Evolutionary conservation across 2,329 filamentous ascomycete species (phyloP).

Genomic region (Diaporthe nobilis): DNA sequence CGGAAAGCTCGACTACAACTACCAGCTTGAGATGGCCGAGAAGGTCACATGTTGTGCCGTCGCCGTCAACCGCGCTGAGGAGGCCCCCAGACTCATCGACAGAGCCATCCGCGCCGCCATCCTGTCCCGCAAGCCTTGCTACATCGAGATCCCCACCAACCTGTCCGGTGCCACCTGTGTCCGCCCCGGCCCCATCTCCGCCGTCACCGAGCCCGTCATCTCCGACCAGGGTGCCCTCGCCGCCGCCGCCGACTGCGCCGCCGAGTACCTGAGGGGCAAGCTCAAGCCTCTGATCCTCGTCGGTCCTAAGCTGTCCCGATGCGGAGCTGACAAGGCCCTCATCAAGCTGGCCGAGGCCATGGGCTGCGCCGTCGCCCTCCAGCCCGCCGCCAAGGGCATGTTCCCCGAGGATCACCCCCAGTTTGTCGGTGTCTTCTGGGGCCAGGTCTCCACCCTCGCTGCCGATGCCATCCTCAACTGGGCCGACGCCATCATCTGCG

Average conservation of each 20-base stretch:
- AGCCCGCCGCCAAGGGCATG: slow-evolving; percentile 50
- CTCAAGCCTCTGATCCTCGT: slow-evolving; percentile 48
- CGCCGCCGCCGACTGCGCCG: slow-evolving; percentile 46
- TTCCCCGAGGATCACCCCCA: slow-evolving; percentile 48
- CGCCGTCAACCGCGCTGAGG: slow-evolving; percentile 46
- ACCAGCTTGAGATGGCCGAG: slow-evolving; percentile 51
- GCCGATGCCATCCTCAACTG: slow-evolving; percentile 48
- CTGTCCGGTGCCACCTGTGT: slow-evolving; percentile 47
- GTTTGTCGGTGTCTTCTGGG: slow-evolving; percentile 49
- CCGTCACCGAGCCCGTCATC: slow-evolving; percentile 45
- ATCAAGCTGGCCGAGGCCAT: slow-evolving; percentile 47
- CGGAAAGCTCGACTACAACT: slow-evolving; percentile 47
- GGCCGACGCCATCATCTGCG: slow-evolving; percentile 48
- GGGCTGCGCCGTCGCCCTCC: slow-evolving; percentile 48
- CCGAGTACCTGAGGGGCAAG: slow-evolving; percentile 45
- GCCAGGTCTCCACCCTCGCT: slow-evolving; percentile 47
- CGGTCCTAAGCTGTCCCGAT: slow-evolving; percentile 46
- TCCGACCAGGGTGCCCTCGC: slow-evolving; percentile 44
- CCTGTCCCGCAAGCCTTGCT: slow-evolving; percentile 46
- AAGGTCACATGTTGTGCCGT: slow-evolving; percentile 51
- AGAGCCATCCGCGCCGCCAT: slow-evolving; percentile 47
- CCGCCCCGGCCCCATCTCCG: slow-evolving; percentile 47
- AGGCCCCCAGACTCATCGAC: slow-evolving; percentile 48
- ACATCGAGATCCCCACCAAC: slow-evolving; percentile 50
- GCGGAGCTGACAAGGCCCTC: slow-evolving; percentile 44